Base-by-base conservation (phyloP, 129 eudicot genomes). In the Scalesia atractyloides region DNA sequence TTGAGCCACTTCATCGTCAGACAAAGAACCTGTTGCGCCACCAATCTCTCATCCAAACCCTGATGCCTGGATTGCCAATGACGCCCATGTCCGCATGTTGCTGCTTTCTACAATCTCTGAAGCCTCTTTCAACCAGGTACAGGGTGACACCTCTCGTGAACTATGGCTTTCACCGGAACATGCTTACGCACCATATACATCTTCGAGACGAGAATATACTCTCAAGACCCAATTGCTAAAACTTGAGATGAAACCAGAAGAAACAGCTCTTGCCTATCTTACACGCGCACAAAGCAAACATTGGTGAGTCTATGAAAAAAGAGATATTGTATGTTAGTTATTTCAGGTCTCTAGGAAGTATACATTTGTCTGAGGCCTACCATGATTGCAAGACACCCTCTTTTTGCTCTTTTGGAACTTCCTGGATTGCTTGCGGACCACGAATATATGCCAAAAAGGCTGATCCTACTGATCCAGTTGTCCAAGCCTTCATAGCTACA, bases 291-390 rank as follows among this genome's bases (percentile, higher is more conserved):
- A 58, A 24, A 10, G 64, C 37, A 9, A 58, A 58, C 11, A 58
- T 58, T 12, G 64, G 39, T 58, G 64, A 22, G 37, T n/a, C 64
- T 58, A 58, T 58, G 64, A 22, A 58, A 24, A 39, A 58, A 58
- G 24, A 11, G 64, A 58, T 10, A 10, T 20, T 19, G 63, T 56
- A 56, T 56, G 63, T 56, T n/a, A n/a, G n/a, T n/a, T n/a, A n/a
- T n/a, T n/a, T n/a, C n/a, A n/a, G n/a, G n/a, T n/a, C n/a, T n/a
- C 4, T 18, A 5, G 14, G 62, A 56, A 18, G 34, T 18, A 9
- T 56, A 56, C 34, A 56, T 18, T 18, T 1, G 3, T 3, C 12
- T 56, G 14, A 56, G 20, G 14, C 9, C 62, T 5, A 56, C 62
- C 6, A 1, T 56, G 3, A 19, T 56, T 18, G 11, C 64, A 22